phyloP scores from a whole-genome alignment of 305 asterid genomes.

The Lippia alba region DNA sequence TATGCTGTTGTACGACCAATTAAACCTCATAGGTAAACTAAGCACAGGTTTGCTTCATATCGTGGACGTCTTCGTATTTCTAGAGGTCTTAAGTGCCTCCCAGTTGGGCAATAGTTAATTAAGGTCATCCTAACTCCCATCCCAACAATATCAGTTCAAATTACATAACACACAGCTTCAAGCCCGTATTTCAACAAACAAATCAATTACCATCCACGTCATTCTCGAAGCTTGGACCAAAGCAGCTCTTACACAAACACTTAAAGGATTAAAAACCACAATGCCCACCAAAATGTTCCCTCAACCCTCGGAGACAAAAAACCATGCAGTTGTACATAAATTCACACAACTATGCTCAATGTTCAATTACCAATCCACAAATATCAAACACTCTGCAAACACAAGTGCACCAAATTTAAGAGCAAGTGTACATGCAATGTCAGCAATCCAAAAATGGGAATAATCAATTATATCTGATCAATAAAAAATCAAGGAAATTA shows the following conservation, averaged over 20 bases:
- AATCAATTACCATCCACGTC: conserved; percentile 16
- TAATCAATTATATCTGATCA: background rate
- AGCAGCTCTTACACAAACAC: conserved; percentile 4
- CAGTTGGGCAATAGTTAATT: background rate
- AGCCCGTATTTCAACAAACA: conserved; percentile 6
- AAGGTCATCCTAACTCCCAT: conserved; percentile 8
- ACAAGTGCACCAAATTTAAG: conserved; percentile 28
- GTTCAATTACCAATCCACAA: background rate
- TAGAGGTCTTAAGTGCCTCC: background rate
- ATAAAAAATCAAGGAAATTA: no score
- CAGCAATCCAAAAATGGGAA: conserved; percentile 7
- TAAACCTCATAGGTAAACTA: conserved; percentile 17
- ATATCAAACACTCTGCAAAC: conserved; percentile 4
- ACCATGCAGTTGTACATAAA: conserved; percentile 2
- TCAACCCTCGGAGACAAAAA: background rate
- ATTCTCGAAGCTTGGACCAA: background rate
- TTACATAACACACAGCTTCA: conserved; percentile 14
- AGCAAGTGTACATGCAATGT: conserved; percentile 19
- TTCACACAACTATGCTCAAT: background rate
- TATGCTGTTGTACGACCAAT: background rate
- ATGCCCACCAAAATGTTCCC: conserved; percentile 1
- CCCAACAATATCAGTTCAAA: conserved; percentile 16
- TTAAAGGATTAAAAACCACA: conserved; percentile 17
- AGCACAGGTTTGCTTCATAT: background rate
- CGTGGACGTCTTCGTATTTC: background rate